A percentile compares a stretch with the other conserved stretches of the same genome.
Evolutionary conservation across 768 basidiomycete genomes (phyloP).

Genomic region (Trametes cingulata): DNA sequence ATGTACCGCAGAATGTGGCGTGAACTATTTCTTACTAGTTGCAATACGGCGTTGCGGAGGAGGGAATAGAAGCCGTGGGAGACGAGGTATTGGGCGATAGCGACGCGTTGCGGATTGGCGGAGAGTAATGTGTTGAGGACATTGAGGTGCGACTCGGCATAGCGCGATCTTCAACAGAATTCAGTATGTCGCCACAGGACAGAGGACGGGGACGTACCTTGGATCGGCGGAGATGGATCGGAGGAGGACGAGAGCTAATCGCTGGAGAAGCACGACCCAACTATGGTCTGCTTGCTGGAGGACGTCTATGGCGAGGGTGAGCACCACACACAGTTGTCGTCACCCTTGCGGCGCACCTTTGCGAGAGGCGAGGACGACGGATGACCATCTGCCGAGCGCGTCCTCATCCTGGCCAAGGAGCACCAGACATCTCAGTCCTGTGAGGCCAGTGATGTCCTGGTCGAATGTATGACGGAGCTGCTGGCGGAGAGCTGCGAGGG

Average conservation of each 20-base stretch:
- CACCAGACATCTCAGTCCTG: constrained; percentile 64
- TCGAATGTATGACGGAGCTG: constrained; percentile 54
- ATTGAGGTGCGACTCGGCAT: constrained; percentile 49
- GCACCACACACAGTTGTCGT: not conserved
- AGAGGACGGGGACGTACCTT: constrained; percentile 41
- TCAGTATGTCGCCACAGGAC: not conserved
- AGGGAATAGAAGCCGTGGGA: constrained; percentile 46
- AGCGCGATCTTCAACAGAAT: constrained; percentile 43
- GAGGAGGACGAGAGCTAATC: constrained; percentile 50
- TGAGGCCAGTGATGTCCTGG: constrained; percentile 51
- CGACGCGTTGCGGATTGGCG: constrained; percentile 24
- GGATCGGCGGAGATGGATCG: constrained; percentile 49
- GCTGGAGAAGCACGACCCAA: constrained; percentile 65
- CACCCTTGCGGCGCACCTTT: constrained; percentile 24
- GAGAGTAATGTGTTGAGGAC: constrained; percentile 52
- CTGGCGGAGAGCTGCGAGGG: constrained; percentile 41
- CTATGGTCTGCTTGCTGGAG: constrained; percentile 34
- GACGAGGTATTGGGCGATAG: constrained; percentile 48
- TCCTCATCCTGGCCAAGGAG: constrained; percentile 55
- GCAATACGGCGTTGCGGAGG: constrained; percentile 42
- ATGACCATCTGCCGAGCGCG: constrained; percentile 49
- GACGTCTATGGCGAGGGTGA: constrained; percentile 18
- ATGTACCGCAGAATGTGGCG: too few species aligned
- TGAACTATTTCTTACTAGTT: constrained; percentile 63
- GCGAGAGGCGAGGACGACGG: constrained; percentile 32